phyloP scores from a whole-genome alignment of 805 yeast genomes.

The Metschnikowia similis region DNA sequence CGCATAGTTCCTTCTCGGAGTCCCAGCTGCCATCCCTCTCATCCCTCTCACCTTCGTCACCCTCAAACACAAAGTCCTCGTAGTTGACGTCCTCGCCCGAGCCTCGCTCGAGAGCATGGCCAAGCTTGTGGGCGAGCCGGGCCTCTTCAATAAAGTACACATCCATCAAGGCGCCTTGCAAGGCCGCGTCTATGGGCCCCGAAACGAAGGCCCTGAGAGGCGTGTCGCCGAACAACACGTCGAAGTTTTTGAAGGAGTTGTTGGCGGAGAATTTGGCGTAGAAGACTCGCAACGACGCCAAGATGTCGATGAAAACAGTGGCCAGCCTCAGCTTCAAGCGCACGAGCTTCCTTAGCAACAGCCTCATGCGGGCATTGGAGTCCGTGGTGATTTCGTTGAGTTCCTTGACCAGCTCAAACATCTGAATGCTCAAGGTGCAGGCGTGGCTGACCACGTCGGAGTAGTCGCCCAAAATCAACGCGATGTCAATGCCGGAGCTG shows the following conservation, averaged over 20 bases:
- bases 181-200: conserved; percentile 22
- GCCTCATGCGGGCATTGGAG: conserved; percentile 2
- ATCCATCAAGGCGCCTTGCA: conserved; percentile 33
- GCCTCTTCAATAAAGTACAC: conserved; percentile 49
- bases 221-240: conserved; percentile 24
- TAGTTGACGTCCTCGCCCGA: conserved; percentile 49
- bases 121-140: conserved; percentile 33
- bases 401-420: conserved; percentile 7
- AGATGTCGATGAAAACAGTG: conserved; percentile 28
- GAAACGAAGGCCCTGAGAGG: conserved; percentile 18
- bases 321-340: conserved; percentile 22
- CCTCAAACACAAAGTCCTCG: conserved; percentile 19
- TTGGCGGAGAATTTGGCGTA: conserved; percentile 24
- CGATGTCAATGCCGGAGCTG: conserved; percentile 21
- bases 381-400: conserved; percentile 8
- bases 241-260: conserved; percentile 24
- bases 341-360: conserved; percentile 20
- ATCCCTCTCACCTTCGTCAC: neutral
- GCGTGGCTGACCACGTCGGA: conserved; percentile 14
- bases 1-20: conserved; percentile 38
- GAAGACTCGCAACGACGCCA: conserved; percentile 32
- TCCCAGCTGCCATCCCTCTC: neutral
- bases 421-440: conserved; percentile 9
- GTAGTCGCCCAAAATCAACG: conserved; percentile 20
- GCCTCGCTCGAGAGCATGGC: conserved; percentile 44